A percentile compares a stretch with the other conserved stretches of the same genome.
phyloP scores from a whole-genome alignment of 2,329 filamentous ascomycete genomes.

The Trichoderma aggressivum region DNA sequence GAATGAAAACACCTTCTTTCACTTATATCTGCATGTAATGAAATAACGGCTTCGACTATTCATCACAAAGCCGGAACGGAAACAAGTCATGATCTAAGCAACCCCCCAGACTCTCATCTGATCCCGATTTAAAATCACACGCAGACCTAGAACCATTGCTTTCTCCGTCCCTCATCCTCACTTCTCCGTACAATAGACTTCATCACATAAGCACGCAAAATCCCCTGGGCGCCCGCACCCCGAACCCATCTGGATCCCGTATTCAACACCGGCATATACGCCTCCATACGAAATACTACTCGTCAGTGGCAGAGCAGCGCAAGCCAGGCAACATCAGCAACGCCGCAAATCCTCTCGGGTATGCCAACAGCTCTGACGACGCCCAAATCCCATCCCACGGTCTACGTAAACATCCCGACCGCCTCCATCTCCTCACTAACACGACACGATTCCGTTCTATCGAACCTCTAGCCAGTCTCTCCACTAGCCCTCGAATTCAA shows the following conservation, averaged over 20 bases:
- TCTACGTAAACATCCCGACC: not conserved
- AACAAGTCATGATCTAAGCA: not conserved
- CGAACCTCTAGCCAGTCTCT: not conserved
- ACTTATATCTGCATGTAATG: not conserved
- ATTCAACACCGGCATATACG: not conserved
- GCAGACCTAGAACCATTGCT: not conserved
- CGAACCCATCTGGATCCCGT: not conserved
- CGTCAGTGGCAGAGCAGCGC: not conserved
- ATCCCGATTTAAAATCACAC: not conserved
- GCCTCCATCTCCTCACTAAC: not conserved
- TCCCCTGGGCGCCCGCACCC: not conserved
- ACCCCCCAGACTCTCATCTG: not conserved
- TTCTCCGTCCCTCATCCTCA: not conserved
- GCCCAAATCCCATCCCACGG: not conserved
- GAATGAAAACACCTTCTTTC: not conserved
- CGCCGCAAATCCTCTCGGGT: not conserved
- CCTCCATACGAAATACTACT: not conserved
- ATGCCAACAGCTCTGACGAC: not conserved
- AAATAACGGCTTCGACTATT: not conserved
- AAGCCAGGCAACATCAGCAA: not conserved
- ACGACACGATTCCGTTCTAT: not conserved
- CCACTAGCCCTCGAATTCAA: too few relatives aligned
- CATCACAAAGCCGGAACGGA: not conserved
- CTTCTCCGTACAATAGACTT: not conserved
- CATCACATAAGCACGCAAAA: not conserved